Evolutionary conservation across 352 stramenopile genomes (phyloP).

Genomic region (Thalassiosira livingstoniorum): DNA sequence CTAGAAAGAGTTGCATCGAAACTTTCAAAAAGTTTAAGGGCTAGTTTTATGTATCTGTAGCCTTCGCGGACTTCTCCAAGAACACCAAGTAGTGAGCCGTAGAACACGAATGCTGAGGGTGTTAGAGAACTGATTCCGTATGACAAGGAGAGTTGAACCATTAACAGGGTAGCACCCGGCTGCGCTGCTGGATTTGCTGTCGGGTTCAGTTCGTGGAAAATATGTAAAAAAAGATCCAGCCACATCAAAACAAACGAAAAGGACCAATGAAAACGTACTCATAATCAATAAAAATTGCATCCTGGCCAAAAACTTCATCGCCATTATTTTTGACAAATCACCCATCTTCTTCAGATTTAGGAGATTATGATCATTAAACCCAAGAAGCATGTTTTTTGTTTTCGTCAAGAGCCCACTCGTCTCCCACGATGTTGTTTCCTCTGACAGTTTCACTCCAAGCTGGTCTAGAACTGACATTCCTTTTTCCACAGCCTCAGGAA

Average conservation of each 20-base stretch:
- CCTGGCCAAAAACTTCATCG: conserved; percentile 35
- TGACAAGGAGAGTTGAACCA: conserved; percentile 1
- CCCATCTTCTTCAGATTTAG: background rate
- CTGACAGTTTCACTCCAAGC: background rate
- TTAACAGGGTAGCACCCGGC: conserved; percentile 27
- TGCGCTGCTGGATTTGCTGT: background rate
- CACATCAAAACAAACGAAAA: background rate
- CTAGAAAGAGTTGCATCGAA: background rate
- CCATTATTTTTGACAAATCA: conserved; percentile 4
- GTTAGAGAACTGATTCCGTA: conserved; percentile 33
- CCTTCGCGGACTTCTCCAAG: conserved; percentile 24
- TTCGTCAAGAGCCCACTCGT: background rate
- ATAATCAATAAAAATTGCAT: background rate
- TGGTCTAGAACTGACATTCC: background rate
- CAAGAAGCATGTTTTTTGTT: background rate
- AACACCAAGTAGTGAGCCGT: conserved; percentile 15
- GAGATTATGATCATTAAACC: background rate
- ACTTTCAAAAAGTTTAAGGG: conserved; percentile 8
- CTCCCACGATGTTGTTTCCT: background rate
- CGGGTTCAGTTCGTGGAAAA: background rate
- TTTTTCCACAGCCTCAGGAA: background rate
- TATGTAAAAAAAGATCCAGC: background rate
- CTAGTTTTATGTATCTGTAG: conserved; percentile 34
- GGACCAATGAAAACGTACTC: background rate
- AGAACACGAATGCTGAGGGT: conserved; percentile 26